Percentiles rank a stretch among this genome's conserved stretches.
Evolutionary conservation across 768 basidiomycete species (phyloP).

Genomic region (Lactarius trivialis): DNA sequence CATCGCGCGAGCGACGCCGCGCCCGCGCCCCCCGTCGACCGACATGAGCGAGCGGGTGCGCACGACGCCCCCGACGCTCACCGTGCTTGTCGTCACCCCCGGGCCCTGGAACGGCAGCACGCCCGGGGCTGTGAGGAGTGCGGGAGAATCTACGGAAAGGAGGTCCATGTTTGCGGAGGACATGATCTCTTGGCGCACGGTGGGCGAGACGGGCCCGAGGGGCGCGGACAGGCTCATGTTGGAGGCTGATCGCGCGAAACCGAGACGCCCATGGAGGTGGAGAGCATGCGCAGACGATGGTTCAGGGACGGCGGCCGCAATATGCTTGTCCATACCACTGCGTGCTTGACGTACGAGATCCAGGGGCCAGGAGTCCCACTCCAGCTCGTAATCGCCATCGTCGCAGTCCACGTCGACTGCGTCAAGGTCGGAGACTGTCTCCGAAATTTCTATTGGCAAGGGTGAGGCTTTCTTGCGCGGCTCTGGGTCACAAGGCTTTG

Average conservation of each 20-base stretch:
- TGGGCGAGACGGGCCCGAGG: not conserved
- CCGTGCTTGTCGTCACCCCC: constrained; percentile 23
- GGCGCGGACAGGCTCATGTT: constrained; percentile 1
- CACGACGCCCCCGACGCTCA: constrained; percentile 20
- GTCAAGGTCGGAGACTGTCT: not conserved
- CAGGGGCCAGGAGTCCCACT: constrained; percentile 26
- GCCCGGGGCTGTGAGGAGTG: constrained; percentile 20
- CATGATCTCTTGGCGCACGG: not conserved
- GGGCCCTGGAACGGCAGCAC: constrained; percentile 18
- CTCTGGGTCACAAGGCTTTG: not conserved
- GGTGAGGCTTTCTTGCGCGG: not conserved
- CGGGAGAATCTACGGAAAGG: constrained; percentile 16
- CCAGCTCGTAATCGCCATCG: constrained; percentile 21
- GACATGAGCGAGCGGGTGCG: constrained; percentile 20
- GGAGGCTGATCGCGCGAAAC: constrained; percentile 2
- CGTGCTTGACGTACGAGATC: constrained; percentile 23
- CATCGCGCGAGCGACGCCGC: constrained; percentile 21
- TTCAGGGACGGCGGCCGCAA: not conserved
- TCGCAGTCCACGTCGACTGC: constrained; percentile 10
- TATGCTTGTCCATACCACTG: not conserved
- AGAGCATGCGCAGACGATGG: not conserved
- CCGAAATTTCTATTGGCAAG: not conserved
- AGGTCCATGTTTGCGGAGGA: constrained; percentile 8
- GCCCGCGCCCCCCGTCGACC: constrained; percentile 16
- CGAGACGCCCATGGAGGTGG: not conserved